These are phyloP conservation scores for Tetrastigma voinierianum DNA, from an alignment of 164 flowering plant genomes.

Conservation along the genomic window DNA sequence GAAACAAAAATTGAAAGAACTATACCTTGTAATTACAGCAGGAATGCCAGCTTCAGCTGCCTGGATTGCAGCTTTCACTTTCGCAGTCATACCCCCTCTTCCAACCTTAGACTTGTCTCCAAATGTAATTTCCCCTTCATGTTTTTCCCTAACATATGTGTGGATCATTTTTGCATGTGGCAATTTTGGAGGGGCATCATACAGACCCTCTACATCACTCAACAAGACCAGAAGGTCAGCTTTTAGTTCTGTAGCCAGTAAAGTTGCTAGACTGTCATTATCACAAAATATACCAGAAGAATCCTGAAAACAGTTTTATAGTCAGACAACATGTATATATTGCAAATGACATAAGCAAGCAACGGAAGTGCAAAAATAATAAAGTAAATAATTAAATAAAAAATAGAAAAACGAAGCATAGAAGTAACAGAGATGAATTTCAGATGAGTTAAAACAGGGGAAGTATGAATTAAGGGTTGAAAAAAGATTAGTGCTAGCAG, in stretches of 20 bases:
- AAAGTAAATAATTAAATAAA: not conserved
- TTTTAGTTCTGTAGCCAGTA: constrained; percentile 77
- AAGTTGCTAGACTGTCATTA: constrained; percentile 86
- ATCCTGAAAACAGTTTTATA: constrained; percentile 50
- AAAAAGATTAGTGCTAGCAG: too few relatives aligned
- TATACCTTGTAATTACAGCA: constrained; percentile 82
- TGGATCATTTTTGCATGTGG: constrained; percentile 70
- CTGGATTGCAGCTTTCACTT: constrained; percentile 84
- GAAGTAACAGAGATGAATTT: too few relatives aligned
- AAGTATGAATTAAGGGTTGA: too few relatives aligned
- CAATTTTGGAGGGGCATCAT: constrained; percentile 84
- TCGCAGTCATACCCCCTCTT: constrained; percentile 95
- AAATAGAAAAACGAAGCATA: not conserved
- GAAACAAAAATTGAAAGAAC: not conserved
- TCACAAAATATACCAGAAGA: constrained; percentile 97
- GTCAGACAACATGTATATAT: constrained; percentile 5
- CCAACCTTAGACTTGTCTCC: constrained; percentile 92
- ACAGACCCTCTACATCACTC: constrained; percentile 95
- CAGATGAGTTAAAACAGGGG: too few relatives aligned
- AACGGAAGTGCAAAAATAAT: not conserved
- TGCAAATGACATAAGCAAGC: not conserved
- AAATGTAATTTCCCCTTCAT: constrained; percentile 71
- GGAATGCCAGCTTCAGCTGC: constrained; percentile 85
- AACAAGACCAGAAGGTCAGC: constrained; percentile 85
- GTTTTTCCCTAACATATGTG: constrained; percentile 70